phyloP scores from a whole-genome alignment of 345 rosid species.

The Eucalyptus cloeziana region DNA sequence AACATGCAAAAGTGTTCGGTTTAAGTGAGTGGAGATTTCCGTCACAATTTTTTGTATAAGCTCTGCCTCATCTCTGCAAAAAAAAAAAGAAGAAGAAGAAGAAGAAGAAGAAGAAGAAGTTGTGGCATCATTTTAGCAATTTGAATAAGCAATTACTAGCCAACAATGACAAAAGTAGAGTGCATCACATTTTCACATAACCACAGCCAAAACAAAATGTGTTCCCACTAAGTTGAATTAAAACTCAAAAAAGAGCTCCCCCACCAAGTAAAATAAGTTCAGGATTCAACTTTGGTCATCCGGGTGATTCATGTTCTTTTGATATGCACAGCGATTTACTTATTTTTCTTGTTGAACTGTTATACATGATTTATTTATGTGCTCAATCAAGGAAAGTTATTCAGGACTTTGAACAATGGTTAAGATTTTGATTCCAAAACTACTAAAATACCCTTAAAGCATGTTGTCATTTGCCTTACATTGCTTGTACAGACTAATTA shows the following conservation, averaged over 20 bases:
- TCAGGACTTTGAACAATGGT: not conserved
- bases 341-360: not conserved
- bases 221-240: not conserved
- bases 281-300: rapidly evolving
- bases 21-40: not conserved
- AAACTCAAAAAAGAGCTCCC: not conserved
- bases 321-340: not conserved
- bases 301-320: not conserved
- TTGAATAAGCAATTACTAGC: not conserved
- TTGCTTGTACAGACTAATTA: not conserved
- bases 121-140: not conserved
- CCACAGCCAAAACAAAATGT: not conserved
- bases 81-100: rapidly evolving
- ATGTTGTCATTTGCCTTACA: not conserved
- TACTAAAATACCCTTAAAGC: not conserved
- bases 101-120: not conserved
- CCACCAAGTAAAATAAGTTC: not conserved
- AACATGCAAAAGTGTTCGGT: not conserved
- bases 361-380: not conserved
- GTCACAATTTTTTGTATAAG: not conserved
- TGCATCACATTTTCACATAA: not conserved
- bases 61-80: not conserved
- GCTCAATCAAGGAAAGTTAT: not conserved
- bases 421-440: not conserved
- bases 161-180: not conserved